These are phyloP conservation scores for Ceraceosorus bombacis DNA, from an alignment of 1,284 basidiomycete genomes.

Conservation along the genomic window DNA sequence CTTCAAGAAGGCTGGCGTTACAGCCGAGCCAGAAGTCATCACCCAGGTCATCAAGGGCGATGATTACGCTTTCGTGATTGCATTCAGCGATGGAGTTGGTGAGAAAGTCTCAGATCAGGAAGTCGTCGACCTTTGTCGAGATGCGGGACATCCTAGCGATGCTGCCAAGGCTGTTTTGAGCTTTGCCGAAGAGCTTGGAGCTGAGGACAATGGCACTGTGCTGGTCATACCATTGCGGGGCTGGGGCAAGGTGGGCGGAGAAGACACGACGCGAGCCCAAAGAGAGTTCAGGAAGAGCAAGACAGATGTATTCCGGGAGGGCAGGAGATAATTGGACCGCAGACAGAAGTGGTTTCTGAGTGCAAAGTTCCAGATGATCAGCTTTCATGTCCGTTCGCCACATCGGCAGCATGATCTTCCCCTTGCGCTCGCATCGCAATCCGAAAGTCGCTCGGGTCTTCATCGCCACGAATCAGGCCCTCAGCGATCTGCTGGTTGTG, in stretches of 20 bases:
- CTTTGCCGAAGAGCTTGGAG: slow-evolving; percentile 77
- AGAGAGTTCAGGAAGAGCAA: slow-evolving; percentile 13
- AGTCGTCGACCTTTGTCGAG: slow-evolving; percentile 78
- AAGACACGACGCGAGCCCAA: slow-evolving; percentile 7
- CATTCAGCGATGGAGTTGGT: slow-evolving; percentile 69
- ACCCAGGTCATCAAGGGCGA: slow-evolving; percentile 61
- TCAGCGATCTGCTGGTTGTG: slow-evolving; percentile 49
- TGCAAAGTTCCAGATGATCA: no score
- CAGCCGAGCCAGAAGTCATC: slow-evolving; percentile 86
- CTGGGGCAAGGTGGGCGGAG: slow-evolving; percentile 61
- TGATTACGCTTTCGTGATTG: slow-evolving; percentile 36
- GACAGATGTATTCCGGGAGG: slow-evolving; percentile 11
- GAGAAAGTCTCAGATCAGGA: slow-evolving; percentile 87
- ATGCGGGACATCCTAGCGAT: slow-evolving; percentile 62
- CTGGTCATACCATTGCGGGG: slow-evolving; percentile 87
- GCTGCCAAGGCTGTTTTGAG: slow-evolving; percentile 76
- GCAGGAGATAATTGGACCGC: slow-evolving; percentile 3
- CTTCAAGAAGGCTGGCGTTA: slow-evolving; percentile 63
- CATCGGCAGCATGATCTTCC: no score
- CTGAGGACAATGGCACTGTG: slow-evolving; percentile 80
- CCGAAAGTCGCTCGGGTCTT: slow-evolving; percentile 22
- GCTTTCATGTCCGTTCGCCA: no score
- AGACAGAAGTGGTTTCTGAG: not conserved
- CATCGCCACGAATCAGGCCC: slow-evolving; percentile 48
- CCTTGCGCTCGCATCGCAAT: no score